Evolutionary conservation across 768 basidiomycete genomes (phyloP), one percentile per base, ranked within the genome.

Genomic region (Mycena rosella): DNA sequence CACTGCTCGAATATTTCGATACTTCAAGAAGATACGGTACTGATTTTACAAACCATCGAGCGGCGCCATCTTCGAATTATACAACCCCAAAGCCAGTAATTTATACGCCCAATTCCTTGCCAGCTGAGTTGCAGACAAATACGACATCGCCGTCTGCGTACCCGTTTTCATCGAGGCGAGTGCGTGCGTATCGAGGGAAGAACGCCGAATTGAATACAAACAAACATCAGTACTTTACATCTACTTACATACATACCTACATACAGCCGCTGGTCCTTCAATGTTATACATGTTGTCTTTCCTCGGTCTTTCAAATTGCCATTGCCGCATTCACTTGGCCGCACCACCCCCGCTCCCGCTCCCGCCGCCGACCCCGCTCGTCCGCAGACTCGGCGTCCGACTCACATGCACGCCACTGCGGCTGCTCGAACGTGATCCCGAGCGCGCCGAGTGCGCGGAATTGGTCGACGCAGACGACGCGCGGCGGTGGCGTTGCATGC

Each of bases 401-500:
- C 24, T 34, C n/a, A 71, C n/a, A 36, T 65, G 48, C 18, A 53
- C 55, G 18, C 58, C 69, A 45, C 48, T 61, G 29, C 69, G 54
- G 45, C 66, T 71, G 74, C 78, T 81, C 14, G 85, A 83, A 27
- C 83, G 79, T 27, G 84, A 85, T 73, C 69, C 36, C 80, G 72
- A 68, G 52, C 76, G 75, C 32, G 82, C 84, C 3, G 86, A 84
- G 15, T 74, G 75, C n/a, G 85, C 83, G 0, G 85, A 83, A 9
- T 85, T 83, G 2, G 90, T 89, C 4, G 92, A 91, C 4, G 90
- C 78, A 0, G 92, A 93, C 0, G 92, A 93, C 4, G 91, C 90
- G 24, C 93, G 88, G 2, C 94, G 89, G 73, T 92, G 92, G 45
- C 92, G 89, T 76, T 91, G 91, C 85, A 92, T 93, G 55, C 85